Percentiles rank a stretch among this genome's conserved stretches.
Conservation (phyloP, 164 flowering plant species). For the Magnolia sinica region DNA sequence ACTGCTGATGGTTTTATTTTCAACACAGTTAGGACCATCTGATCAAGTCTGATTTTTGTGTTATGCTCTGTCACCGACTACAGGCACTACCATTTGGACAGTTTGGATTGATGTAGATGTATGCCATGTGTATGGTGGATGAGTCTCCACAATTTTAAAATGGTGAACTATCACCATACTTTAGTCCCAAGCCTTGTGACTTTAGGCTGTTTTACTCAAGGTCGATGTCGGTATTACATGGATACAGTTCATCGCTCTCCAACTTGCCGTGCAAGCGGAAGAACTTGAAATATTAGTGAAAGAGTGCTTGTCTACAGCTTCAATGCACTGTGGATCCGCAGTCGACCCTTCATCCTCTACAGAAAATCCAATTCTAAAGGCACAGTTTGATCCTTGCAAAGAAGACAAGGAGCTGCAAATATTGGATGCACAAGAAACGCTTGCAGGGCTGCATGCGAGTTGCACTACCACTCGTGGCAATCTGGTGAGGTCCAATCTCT, state of each 20-base stretch:
- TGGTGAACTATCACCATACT: neutral
- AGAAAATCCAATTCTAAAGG: conserved; percentile 5
- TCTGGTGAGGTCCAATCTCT: conserved; percentile 39
- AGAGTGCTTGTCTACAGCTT: conserved; percentile 15
- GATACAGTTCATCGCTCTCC: conserved; percentile 56
- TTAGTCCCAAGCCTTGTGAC: neutral
- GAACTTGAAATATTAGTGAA: conserved; percentile 42
- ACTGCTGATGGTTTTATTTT: neutral
- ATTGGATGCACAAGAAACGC: conserved; percentile 50
- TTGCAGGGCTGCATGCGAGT: conserved; percentile 38
- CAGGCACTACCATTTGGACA: neutral
- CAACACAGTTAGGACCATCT: neutral
- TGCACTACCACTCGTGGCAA: conserved; percentile 29
- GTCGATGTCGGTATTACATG: neutral
- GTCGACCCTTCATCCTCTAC: conserved; percentile 23
- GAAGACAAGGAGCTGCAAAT: conserved; percentile 33
- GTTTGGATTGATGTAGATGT: neutral
- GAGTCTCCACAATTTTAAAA: neutral
- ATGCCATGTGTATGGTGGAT: neutral
- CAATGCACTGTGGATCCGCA: conserved; percentile 6
- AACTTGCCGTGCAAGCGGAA: conserved; percentile 20
- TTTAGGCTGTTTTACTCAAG: neutral
- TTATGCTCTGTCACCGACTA: neutral
- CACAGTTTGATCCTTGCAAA: conserved; percentile 23
- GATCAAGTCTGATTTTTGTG: neutral